A percentile compares a stretch with the other conserved stretches of the same genome.
Conservation (phyloP, 768 basidiomycete genomes). For the Xerocomellus intermedius region DNA sequence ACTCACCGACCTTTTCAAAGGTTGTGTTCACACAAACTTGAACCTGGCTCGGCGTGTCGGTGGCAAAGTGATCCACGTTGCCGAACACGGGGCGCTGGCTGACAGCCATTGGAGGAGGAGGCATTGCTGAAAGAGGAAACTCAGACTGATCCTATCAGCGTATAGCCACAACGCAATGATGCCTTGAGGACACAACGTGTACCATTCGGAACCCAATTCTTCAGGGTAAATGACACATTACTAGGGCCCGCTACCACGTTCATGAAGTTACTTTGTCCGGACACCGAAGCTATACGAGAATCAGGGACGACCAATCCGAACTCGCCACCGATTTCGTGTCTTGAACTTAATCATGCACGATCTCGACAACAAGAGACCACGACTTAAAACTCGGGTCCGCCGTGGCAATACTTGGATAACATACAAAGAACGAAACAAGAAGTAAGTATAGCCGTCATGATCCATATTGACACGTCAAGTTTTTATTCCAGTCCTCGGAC, state of each 20-base stretch:
- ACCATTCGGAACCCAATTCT: not conserved
- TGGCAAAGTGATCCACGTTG: slow-evolving; percentile 6
- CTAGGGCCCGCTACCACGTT: not conserved
- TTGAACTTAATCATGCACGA: too few relatives aligned
- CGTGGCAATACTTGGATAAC: not conserved
- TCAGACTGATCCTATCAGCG: not conserved
- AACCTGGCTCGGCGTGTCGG: not conserved
- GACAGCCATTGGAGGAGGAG: not conserved
- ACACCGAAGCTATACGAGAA: not conserved
- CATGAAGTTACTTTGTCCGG: not conserved
- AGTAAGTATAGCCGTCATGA: not conserved
- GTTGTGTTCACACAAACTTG: not conserved
- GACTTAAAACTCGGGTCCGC: not conserved
- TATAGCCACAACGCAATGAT: slow-evolving; percentile 18
- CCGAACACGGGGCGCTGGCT: slow-evolving; percentile 7
- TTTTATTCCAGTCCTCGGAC: slow-evolving; percentile 47
- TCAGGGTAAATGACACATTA: not conserved
- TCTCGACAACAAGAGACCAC: not conserved
- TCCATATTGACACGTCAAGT: slow-evolving; percentile 20
- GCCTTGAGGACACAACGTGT: slow-evolving; percentile 27
- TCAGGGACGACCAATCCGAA: not conserved
- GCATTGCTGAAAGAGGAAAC: not conserved
- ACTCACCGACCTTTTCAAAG: slow-evolving; percentile 1
- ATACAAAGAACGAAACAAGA: too few relatives aligned
- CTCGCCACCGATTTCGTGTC: not conserved